Evolutionary conservation across 202 grass and related monocot genomes (phyloP), one percentile per base, ranked within the genome.

Genomic region (Musa balbisiana): DNA sequence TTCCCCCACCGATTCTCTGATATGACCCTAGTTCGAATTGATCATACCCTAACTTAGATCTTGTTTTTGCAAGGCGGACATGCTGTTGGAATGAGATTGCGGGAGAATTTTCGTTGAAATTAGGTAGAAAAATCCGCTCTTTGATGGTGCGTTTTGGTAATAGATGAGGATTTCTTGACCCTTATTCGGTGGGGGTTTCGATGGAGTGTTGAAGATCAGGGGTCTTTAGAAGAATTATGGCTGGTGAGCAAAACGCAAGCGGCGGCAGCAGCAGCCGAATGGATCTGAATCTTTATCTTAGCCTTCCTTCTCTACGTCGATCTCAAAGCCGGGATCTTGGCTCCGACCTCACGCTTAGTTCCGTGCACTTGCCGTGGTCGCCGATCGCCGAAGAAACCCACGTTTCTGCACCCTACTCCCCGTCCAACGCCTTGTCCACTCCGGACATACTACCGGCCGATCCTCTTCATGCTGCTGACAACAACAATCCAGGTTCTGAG

Each of bases 211-310:
- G 9, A 33, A 67, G 64, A 26, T 67, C 9, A 67, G 15, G 27
- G 64, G 33, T 67, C 16, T 14, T 24, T 13, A 4, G 14, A 9
- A 9, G 5, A 14, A 51, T 9, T 43, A 70, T 70, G 67, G 67
- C 43, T 17, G 17, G 20, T 1, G 67, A 70, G 17, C 67, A 12
- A 52, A 51, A 20, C 14, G 67, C 16, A 25, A 25, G 11, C 5
- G 20, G 58, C 58, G 22, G 17, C 24, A 70, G 43, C 43, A 33
- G 14, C 2, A 76, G 78, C 59, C 73, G 75, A 22, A 84, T 85
- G 77, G 94, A 98, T 82, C 83, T 87, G 77, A 93, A 82, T 82
- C 77, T 90, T 52, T 92, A 88, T 56, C 64, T 82, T 17, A 80
- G 76, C 53, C 87, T 90, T 52, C 79, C 83, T 80, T 79, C 83